Percentiles rank a stretch among this genome's conserved stretches.
Conservation (phyloP, 202 grass and related monocot genomes). For the Saccharum hybrid region DNA sequence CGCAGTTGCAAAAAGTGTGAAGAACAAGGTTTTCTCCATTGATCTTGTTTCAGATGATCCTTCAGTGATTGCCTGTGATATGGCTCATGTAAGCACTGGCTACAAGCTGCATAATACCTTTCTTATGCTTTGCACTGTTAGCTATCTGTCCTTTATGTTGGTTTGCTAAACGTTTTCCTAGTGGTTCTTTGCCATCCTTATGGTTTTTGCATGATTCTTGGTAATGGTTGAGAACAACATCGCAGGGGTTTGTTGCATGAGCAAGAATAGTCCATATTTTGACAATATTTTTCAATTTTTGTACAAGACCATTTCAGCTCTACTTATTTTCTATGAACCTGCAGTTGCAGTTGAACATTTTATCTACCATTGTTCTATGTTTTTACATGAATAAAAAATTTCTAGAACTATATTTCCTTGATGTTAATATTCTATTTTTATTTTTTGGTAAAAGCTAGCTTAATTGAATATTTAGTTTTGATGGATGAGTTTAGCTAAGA, state of each 20-base stretch:
- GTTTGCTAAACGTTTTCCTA: background rate
- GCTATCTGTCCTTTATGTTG: background rate
- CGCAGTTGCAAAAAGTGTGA: slow-evolving; percentile 80
- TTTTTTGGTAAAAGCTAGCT: background rate
- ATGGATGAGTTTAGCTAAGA: background rate
- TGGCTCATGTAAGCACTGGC: slow-evolving; percentile 86
- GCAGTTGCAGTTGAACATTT: background rate
- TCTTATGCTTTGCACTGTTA: background rate
- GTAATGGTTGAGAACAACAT: slow-evolving; percentile 13
- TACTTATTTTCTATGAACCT: background rate
- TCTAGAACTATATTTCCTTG: slow-evolving; percentile 13
- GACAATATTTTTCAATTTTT: background rate
- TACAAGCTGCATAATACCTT: background rate
- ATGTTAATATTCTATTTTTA: slow-evolving; percentile 16
- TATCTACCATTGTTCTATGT: background rate
- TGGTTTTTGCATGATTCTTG: background rate
- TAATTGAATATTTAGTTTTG: slow-evolving; percentile 3
- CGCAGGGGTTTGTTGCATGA: background rate
- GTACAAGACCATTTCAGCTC: background rate
- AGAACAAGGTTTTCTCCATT: slow-evolving; percentile 96
- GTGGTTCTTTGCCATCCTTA: background rate
- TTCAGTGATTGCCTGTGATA: slow-evolving; percentile 92
- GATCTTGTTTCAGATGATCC: slow-evolving; percentile 91
- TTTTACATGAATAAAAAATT: background rate
- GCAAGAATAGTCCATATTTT: background rate